Conservation (phyloP, 2,329 filamentous ascomycete species). For the Zalaria sp. region DNA sequence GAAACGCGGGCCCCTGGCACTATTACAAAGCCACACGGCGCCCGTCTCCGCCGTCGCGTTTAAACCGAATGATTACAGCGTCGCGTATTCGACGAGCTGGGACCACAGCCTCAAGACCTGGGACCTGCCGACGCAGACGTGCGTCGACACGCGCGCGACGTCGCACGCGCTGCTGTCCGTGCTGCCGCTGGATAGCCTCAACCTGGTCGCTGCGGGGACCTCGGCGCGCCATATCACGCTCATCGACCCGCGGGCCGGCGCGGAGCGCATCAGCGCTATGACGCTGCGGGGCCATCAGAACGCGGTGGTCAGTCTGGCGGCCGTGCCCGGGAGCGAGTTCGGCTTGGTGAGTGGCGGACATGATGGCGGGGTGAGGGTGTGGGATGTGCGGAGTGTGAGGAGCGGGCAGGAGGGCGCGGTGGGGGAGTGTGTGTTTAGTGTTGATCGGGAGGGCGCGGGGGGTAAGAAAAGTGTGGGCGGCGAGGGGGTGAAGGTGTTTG, state of each 20-base stretch:
- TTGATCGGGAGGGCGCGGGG: conserved; percentile 60
- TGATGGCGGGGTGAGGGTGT: conserved; percentile 84
- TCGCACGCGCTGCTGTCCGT: conserved; percentile 73
- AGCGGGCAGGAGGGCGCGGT: conserved; percentile 36
- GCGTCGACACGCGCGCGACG: conserved; percentile 72
- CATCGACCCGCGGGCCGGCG: conserved; percentile 75
- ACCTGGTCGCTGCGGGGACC: conserved; percentile 56
- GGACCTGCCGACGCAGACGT: conserved; percentile 66
- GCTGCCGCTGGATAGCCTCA: conserved; percentile 52
- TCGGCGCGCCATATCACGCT: conserved; percentile 89
- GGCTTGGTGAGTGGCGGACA: conserved; percentile 71
- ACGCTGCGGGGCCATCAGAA: conserved; percentile 86
- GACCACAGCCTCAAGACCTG: conserved; percentile 87
- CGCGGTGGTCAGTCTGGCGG: conserved; percentile 44
- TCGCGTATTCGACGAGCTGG: conserved; percentile 81
- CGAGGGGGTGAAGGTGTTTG: conserved; percentile 81
- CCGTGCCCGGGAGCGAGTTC: conserved; percentile 55
- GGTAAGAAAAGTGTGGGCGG: conserved; percentile 46
- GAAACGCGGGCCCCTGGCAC: conserved; percentile 64
- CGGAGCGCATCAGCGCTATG: conserved; percentile 66
- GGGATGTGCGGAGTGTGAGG: conserved; percentile 52
- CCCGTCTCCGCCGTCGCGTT: conserved; percentile 72
- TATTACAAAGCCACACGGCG: conserved; percentile 58
- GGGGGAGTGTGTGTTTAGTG: conserved; percentile 62
- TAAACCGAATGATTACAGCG: conserved; percentile 69